These are phyloP conservation scores for Cyathus striatus DNA, from an alignment of 768 basidiomycete species.

Conservation along the genomic window DNA sequence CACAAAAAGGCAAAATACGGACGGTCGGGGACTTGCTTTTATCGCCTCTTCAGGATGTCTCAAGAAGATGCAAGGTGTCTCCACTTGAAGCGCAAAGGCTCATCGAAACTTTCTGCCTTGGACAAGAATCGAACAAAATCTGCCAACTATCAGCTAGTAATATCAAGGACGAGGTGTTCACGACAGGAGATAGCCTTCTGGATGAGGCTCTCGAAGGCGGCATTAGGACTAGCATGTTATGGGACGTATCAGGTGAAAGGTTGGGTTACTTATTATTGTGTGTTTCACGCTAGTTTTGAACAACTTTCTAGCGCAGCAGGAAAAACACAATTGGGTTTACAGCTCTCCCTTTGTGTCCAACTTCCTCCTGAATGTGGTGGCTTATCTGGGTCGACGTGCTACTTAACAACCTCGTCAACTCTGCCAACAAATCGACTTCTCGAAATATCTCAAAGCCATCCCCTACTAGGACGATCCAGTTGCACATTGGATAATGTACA, in stretches of 20 bases:
- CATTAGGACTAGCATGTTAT: conserved; percentile 71
- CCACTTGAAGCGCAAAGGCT: conserved; percentile 44
- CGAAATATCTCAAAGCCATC: conserved; percentile 55
- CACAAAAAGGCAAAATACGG: conserved; percentile 46
- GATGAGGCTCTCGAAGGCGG: conserved; percentile 78
- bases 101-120: conserved; percentile 47
- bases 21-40: conserved; percentile 48
- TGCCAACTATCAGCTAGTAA: no score
- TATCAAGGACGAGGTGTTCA: no score
- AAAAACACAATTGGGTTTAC: conserved; percentile 89
- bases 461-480: conserved; percentile 32
- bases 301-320: conserved; percentile 69
- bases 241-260: conserved; percentile 91
- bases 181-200: conserved; percentile 69
- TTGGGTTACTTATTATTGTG: conserved; percentile 29
- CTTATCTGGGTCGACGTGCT: conserved; percentile 65
- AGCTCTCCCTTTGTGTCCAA: conserved; percentile 77
- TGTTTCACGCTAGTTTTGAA: background rate
- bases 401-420: conserved; percentile 67
- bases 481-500: conserved; percentile 56
- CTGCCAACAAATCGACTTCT: conserved; percentile 66
- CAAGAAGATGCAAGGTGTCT: conserved; percentile 49
- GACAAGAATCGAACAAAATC: no score
- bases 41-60: conserved; percentile 42
- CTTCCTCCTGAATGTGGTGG: conserved; percentile 54